Base-by-base conservation (phyloP, 2,329 filamentous ascomycete species). In the Beauveria sp. region DNA sequence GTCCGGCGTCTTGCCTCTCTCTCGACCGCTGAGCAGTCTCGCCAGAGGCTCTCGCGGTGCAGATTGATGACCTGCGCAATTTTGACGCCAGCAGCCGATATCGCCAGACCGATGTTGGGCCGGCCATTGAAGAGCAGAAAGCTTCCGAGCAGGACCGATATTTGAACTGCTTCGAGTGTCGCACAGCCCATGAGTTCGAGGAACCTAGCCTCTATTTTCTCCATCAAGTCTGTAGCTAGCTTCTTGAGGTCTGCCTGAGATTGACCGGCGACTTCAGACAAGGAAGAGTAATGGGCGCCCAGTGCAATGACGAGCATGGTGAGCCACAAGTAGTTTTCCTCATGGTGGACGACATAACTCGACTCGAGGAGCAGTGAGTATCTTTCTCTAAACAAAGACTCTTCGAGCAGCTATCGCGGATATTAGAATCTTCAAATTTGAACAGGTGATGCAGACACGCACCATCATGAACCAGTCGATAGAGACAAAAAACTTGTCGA, bases 381-480 rank as follows among this genome's bases (percentile, higher is more conserved):
- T 22, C 61, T 12, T 12, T 55, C 37, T 20, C 51, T 18, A 46
- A 63, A 63, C 5, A 40, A 10, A 14, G 51, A 37, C 46, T 63
- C 56, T 16, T 63, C 50, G 24, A 63, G 60, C 6, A 63, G 22
- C 59, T 61, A 37, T 4, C 40, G 40, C 8, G 6, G 26, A 18
- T 18, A 43, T 55, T 18, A 51, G 22, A 9, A 47, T 7, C n/a
- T 16, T 26, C 9, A n/a, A n/a, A 18, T 2, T 2, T 12, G 30
- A 22, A 5, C 0, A 5, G 6, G 30, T 40, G 4, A 44, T 16
- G 16, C 26, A 26, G 14, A 16, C 3, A 55, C 59, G 12, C 26
- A 61, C 61, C 61, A 63, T 63, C 57, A 63, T 60, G 52, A 63
- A 63, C 61, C 61, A 63, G 40, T 63, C 61, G 18, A 63, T 57